Evolutionary conservation across 805 yeast species (phyloP).

Genomic region (Teunomyces stri): DNA sequence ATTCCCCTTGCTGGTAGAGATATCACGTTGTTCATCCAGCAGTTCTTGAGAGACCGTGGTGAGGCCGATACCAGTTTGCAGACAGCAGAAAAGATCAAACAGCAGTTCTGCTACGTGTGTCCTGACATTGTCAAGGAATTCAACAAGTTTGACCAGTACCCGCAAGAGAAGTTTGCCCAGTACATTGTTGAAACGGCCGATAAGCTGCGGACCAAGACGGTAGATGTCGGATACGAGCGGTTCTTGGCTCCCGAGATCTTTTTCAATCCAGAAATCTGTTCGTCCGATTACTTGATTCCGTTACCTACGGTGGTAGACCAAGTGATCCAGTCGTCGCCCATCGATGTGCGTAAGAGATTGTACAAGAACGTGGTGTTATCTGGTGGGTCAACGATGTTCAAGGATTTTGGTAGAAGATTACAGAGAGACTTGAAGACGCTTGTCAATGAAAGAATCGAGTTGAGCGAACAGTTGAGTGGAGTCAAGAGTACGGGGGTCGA

Average conservation of each 20-base stretch:
- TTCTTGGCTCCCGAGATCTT: constrained; percentile 99
- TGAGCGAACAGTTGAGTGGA: constrained; percentile 73
- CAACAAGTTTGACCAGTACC: constrained; percentile 88
- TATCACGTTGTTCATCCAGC: constrained; percentile 90
- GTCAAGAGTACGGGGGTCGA: constrained; percentile 89
- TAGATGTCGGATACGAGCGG: constrained; percentile 96
- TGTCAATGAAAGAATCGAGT: constrained; percentile 84
- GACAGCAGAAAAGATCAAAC: constrained; percentile 96
- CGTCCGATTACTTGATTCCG: constrained; percentile 93
- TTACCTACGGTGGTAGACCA: constrained; percentile 94
- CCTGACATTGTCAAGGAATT: constrained; percentile 98
- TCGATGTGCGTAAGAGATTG: constrained; percentile 95
- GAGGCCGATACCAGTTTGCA: constrained; percentile 90
- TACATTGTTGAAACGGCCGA: constrained; percentile 84
- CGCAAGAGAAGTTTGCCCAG: constrained; percentile 85
- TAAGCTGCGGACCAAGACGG: constrained; percentile 46
- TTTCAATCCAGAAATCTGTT: constrained; percentile 96
- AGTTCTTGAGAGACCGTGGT: constrained; percentile 92
- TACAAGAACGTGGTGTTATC: constrained; percentile 93
- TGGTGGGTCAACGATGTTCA: constrained; percentile 99
- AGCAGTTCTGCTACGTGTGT: constrained; percentile 94
- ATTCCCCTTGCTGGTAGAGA: constrained; percentile 99
- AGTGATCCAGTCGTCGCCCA: constrained; percentile 92
- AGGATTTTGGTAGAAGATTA: constrained; percentile 94
- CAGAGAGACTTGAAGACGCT: constrained; percentile 89